Percentiles rank a stretch among this genome's conserved stretches.
Evolutionary conservation across 108 stramenopile species (phyloP).

Genomic region (Cyclotella kingstonii): DNA sequence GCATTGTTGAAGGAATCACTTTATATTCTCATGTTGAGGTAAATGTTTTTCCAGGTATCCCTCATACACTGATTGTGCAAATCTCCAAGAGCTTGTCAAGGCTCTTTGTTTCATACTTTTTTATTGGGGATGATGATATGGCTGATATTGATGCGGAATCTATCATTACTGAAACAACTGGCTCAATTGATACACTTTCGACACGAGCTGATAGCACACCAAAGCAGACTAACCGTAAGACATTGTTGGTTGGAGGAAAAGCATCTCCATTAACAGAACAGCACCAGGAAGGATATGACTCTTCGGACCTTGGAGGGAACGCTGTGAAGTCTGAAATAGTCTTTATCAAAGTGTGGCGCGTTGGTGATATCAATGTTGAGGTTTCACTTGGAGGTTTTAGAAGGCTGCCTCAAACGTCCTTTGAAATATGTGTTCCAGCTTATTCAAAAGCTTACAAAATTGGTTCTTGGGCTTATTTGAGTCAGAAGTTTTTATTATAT

Average conservation of each 20-base stretch:
- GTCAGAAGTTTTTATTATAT: conserved; percentile 41
- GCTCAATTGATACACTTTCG: conserved; percentile 24
- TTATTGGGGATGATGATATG: conserved; percentile 28
- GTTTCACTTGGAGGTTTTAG: conserved; percentile 43
- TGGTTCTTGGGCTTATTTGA: conserved; percentile 34
- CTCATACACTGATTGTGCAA: conserved; percentile 37
- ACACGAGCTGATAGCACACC: conserved; percentile 13
- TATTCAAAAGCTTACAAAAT: conserved; percentile 49
- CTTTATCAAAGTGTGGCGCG: conserved; percentile 52
- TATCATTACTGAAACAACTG: conserved; percentile 19
- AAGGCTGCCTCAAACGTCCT: conserved; percentile 24
- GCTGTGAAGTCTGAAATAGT: conserved; percentile 21
- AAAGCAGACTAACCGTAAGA: conserved; percentile 14
- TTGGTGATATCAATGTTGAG: conserved; percentile 42
- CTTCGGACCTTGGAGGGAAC: neutral
- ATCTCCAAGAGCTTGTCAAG: conserved; percentile 46
- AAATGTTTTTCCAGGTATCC: conserved; percentile 47
- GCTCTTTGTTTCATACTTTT: conserved; percentile 45
- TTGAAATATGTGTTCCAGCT: conserved; percentile 42
- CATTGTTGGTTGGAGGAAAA: conserved; percentile 41
- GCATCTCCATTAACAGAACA: conserved; percentile 14
- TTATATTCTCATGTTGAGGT: conserved; percentile 52
- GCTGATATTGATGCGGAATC: conserved; percentile 18
- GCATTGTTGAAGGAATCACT: conserved; percentile 39
- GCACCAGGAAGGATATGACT: neutral